Base-by-base conservation (phyloP, 2,329 filamentous ascomycete genomes). In the Colletotrichum plurivorum region DNA sequence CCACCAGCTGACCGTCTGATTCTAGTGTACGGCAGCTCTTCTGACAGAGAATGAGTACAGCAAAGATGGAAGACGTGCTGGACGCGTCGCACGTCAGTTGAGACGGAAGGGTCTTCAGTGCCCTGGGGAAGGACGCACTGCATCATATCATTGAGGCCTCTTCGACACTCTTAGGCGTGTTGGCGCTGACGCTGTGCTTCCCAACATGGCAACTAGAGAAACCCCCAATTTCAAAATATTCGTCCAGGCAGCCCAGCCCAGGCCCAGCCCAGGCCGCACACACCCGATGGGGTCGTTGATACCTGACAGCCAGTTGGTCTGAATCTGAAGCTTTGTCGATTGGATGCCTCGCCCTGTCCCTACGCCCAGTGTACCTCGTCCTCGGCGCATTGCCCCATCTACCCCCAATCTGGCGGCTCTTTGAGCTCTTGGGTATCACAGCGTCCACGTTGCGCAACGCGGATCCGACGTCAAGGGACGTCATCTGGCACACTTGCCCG, bases 161-260 rank as follows among this genome's bases (percentile, higher is more conserved):
- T 18, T 55, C 39, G 22, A 22, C 27, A 46, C 31, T 58, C 52
- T 55, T 13, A 54, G 25, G 16, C 41, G 54, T 51, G 51, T 52
- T 45, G 61, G 51, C 31, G 57, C 31, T 69, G 66, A 52, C 22
- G 43, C 27, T 56, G 49, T 69, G 51, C 31, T 60, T 43, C 66
- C 45, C 45, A 57, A 16, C 46, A 41, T 52, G 39, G 22, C 49
- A 22, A 36, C 31, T 9, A 36, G 31, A 36, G 8, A 36, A 36
- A 36, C 3, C 31, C 31, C 31, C 31, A 36, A 36, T 36, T 36
- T 10, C 2, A 36, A 36, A 10, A 10, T 36, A 10, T 36, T 36
- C 31, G 31, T 36, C 31, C 31, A 36, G 31, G 31, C 31, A 36
- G 31, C 31, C 31, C 31, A 36, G 31, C 31, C 31, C 22, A 54